Evolutionary conservation across 371 early-diverging fungal species (phyloP), one percentile per base, ranked within the genome.

Genomic region (Lichtheimia hyalospora): DNA sequence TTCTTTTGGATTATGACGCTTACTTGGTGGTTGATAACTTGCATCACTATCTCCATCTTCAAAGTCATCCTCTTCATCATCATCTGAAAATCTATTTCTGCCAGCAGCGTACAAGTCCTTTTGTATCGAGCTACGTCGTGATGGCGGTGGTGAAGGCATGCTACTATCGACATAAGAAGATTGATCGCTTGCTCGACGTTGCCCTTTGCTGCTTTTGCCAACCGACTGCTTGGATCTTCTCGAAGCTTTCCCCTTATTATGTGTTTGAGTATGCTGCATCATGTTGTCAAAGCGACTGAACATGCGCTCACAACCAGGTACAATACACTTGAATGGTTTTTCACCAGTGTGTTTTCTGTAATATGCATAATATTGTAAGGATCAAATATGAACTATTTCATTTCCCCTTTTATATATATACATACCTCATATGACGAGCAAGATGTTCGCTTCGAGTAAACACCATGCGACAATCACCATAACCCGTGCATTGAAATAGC

Each of bases 251-350:
- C 24, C 50, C 28, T 62, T 62, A 16, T 75, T 70, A 53, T 84
- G 85, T 0, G 83, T 84, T 27, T 83, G 83, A 7, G 83, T 84
- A 57, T 84, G 85, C 53, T 84, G 85, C 69, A 84, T 84, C 85
- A 84, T 84, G 61, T 84, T 84, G 64, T 84, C 85, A 49, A 80
- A 83, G 0, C 85, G 80, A 57, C 85, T 84, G 53, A 84, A 84
- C 27, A 70, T 79, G 43, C 85, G 70, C 43, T 71, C 75, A 46
- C 85, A 84, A n/a, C 77, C 82, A 14, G 78, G 71, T n/a, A 83
- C 76, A 50, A 84, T 71, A 62, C 85, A 84, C 59, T 74, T 75
- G 66, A 79, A 84, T 5, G 85, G 85, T 66, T 84, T 84, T 68
- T 75, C 76, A 23, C 76, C 76, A 14, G 76, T 76, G 42, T 76